phyloP scores from a whole-genome alignment of 202 grass and related monocot species.

The Carex sylvatica region DNA sequence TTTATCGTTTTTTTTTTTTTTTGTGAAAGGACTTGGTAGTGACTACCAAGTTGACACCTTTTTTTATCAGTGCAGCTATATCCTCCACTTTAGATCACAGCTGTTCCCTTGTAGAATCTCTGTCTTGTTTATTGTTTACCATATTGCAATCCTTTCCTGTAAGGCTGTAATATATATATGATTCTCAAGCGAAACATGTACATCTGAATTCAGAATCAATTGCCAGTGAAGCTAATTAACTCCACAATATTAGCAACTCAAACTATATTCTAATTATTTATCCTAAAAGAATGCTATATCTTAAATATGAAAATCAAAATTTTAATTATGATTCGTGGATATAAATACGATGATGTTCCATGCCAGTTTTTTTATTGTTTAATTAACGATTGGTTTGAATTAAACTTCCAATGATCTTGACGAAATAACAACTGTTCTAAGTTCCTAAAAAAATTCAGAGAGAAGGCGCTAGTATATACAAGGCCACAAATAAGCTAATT shows the following conservation, averaged over 20 bases:
- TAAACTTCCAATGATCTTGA: background rate
- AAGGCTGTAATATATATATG: background rate
- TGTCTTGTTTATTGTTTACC: background rate
- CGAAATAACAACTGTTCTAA: background rate
- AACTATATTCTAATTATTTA: background rate
- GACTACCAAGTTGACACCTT: too few species aligned
- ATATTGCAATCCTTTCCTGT: background rate
- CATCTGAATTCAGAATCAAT: background rate
- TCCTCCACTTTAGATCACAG: background rate
- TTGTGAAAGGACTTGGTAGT: too few species aligned
- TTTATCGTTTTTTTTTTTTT: too few species aligned
- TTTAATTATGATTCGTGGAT: background rate
- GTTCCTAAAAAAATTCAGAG: too few species aligned
- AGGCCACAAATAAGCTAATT: too few species aligned
- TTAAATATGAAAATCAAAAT: background rate
- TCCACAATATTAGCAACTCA: background rate
- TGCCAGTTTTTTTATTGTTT: background rate
- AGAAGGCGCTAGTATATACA: too few species aligned
- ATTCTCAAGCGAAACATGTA: background rate
- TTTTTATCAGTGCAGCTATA: background rate
- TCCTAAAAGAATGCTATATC: background rate
- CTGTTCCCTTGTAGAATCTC: background rate
- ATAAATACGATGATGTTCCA: background rate
- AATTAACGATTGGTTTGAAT: background rate
- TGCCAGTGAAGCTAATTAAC: background rate